Percentiles rank a stretch among this genome's conserved stretches.
Conservation (phyloP, 257 asterid species). For the Solanum medicagineum region DNA sequence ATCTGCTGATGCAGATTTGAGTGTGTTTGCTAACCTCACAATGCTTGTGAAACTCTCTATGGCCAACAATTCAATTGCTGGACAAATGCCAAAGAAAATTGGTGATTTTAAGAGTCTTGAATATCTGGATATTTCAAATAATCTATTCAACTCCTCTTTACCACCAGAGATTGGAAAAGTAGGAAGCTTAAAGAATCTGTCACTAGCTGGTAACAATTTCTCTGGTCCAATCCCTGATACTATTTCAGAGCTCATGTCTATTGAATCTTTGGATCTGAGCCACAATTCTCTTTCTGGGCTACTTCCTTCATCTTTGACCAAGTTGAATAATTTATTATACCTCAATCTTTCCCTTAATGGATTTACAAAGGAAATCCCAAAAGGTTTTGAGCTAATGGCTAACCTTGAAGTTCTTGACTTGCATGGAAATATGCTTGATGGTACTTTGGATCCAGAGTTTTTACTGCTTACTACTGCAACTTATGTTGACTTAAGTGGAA, state of each 20-base stretch:
- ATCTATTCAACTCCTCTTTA: conserved; percentile 50
- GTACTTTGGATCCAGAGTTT: conserved; percentile 54
- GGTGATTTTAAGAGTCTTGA: conserved; percentile 63
- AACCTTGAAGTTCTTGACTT: conserved; percentile 70
- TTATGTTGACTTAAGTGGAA: conserved; percentile 77
- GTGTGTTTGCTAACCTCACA: conserved; percentile 66
- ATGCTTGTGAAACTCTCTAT: conserved; percentile 86
- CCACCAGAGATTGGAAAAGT: conserved; percentile 62
- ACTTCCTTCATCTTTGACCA: conserved; percentile 48
- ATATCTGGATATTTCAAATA: conserved; percentile 68
- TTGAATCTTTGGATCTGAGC: conserved; percentile 70
- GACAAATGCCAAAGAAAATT: conserved; percentile 39
- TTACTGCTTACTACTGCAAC: conserved; percentile 58
- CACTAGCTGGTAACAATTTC: conserved; percentile 79
- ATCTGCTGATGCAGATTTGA: conserved; percentile 60
- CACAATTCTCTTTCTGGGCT: conserved; percentile 70
- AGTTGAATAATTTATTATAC: conserved; percentile 41
- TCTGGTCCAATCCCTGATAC: conserved; percentile 71
- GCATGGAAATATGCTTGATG: conserved; percentile 84
- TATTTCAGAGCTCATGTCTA: conserved; percentile 45
- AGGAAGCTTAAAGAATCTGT: conserved; percentile 49
- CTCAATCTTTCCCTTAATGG: conserved; percentile 69
- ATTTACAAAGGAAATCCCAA: conserved; percentile 55
- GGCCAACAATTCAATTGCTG: conserved; percentile 70
- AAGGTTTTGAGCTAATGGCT: conserved; percentile 75